Evolutionary conservation across 148 eudicot genomes (phyloP).

Genomic region (Rhododendron vialii): DNA sequence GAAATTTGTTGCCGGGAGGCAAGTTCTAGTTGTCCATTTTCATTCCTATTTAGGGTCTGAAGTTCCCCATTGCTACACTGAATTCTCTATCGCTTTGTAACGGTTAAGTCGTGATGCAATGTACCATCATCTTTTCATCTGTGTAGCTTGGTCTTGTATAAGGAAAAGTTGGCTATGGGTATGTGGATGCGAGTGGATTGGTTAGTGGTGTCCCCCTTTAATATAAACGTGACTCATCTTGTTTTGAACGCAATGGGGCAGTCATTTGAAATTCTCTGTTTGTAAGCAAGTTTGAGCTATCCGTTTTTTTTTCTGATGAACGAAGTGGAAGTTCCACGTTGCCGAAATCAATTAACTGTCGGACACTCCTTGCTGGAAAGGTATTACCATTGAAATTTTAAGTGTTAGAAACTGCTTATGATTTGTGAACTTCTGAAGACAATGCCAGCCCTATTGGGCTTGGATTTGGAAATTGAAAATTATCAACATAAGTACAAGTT

Average conservation of each 20-base stretch:
- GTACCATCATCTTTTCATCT: not conserved
- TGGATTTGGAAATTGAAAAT: not conserved
- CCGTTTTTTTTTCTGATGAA: not conserved
- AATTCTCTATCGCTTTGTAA: too few species aligned
- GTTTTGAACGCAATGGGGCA: not conserved
- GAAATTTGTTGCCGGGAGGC: not conserved
- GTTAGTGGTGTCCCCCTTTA: not conserved
- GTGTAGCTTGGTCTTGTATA: not conserved
- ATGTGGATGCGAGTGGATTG: not conserved
- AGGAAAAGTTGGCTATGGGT: not conserved
- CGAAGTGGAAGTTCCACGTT: not conserved
- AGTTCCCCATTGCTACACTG: not conserved
- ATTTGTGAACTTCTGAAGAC: not conserved
- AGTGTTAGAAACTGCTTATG: not conserved
- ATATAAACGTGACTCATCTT: not conserved
- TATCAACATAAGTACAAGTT: not conserved
- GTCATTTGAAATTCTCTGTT: not conserved
- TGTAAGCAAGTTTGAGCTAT: not conserved
- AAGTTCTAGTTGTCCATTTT: not conserved
- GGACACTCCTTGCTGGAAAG: not conserved
- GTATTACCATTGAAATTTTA: not conserved
- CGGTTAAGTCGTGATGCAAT: not conserved
- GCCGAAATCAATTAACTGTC: not conserved
- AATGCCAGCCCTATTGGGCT: not conserved
- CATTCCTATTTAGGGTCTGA: not conserved